Evolutionary conservation across 441 rosid species (phyloP).

Genomic region (Pelargonium myrrhifolium): DNA sequence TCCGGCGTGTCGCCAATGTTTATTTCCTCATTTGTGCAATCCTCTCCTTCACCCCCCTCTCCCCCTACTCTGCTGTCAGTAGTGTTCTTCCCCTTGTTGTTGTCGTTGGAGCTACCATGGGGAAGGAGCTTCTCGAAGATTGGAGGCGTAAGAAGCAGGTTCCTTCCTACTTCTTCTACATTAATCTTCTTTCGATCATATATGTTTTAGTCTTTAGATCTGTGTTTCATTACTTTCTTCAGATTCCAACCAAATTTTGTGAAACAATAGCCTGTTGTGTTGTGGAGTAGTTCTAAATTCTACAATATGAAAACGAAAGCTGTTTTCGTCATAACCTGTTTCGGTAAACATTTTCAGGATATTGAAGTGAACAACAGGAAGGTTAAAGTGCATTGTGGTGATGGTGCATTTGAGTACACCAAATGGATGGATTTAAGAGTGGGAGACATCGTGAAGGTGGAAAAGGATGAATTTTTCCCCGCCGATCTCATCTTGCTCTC

Average conservation of each 20-base stretch:
- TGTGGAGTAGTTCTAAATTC: too few relatives aligned
- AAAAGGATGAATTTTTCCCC: conserved; percentile 83
- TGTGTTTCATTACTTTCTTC: too few relatives aligned
- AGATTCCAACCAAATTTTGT: too few relatives aligned
- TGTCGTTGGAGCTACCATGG: conserved; percentile 82
- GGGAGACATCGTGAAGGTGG: conserved; percentile 77
- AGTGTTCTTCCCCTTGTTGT: conserved; percentile 68
- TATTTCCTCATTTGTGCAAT: conserved; percentile 74
- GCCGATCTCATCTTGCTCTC: conserved; percentile 86
- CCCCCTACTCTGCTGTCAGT: conserved; percentile 76
- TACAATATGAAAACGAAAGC: too few relatives aligned
- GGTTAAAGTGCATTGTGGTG: conserved; percentile 51
- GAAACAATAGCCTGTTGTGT: too few relatives aligned
- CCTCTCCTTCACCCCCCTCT: conserved; percentile 63
- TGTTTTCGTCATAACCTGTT: too few relatives aligned
- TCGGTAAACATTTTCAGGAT: conserved; percentile 45
- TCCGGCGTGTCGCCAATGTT: conserved; percentile 85
- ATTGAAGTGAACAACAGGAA: conserved; percentile 63
- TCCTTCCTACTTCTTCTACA: too few relatives aligned
- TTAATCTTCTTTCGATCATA: too few relatives aligned
- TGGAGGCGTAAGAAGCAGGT: conserved; percentile 83
- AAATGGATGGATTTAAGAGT: conserved; percentile 82
- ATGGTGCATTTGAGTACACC: conserved; percentile 42
- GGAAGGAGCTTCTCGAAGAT: conserved; percentile 78
- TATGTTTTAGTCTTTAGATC: too few relatives aligned